Conservation (phyloP, 257 asterid genomes). For the Solanum piurae region DNA sequence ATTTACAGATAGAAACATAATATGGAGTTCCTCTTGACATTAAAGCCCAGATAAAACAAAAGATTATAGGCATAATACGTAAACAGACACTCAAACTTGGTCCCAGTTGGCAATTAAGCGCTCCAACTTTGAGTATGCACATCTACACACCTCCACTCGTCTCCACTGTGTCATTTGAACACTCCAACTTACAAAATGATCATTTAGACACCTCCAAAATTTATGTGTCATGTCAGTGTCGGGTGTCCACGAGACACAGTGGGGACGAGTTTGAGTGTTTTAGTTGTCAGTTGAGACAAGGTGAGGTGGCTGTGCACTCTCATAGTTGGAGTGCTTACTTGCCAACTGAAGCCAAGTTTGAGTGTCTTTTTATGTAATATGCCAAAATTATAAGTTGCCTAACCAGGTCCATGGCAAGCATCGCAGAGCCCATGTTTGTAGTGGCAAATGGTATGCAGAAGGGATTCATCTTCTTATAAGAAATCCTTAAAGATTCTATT, state of each 20-base stretch:
- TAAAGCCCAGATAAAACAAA: not conserved
- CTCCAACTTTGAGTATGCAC: not conserved
- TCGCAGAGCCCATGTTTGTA: slow-evolving; percentile 36
- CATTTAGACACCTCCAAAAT: not conserved
- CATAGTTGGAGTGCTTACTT: not conserved
- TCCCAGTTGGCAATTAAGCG: not conserved
- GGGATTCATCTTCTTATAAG: slow-evolving; percentile 84
- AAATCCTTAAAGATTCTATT: slow-evolving; percentile 73
- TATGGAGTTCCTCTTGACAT: not conserved
- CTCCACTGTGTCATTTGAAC: not conserved
- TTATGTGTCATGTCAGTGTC: not conserved
- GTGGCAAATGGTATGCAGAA: slow-evolving; percentile 90
- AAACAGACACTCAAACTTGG: not conserved
- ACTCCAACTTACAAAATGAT: not conserved
- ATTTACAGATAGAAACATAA: not conserved
- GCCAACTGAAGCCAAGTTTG: not conserved
- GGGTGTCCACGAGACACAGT: not conserved
- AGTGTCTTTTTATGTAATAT: not conserved
- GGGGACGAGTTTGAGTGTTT: not conserved
- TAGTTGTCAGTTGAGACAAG: not conserved
- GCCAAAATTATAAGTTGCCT: not conserved
- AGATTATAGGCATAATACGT: not conserved
- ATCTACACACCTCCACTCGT: not conserved
- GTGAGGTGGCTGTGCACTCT: not conserved
- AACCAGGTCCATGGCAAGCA: slow-evolving; percentile 14